Conservation (phyloP, 176 grass and related monocot genomes). For the Triticum turgidum region DNA sequence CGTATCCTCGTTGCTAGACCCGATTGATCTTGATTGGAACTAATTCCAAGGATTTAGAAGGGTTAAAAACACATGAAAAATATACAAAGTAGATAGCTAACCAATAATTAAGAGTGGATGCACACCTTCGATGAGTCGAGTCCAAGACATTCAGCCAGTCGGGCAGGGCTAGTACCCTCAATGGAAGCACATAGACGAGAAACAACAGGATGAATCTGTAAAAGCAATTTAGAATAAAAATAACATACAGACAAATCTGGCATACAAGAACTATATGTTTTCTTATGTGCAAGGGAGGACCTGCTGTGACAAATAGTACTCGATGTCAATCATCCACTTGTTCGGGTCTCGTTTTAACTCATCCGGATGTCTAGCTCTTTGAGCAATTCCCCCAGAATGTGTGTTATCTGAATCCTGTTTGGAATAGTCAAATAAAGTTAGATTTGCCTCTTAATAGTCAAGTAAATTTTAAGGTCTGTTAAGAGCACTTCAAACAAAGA, state of each 20-base stretch:
- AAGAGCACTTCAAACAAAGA: conserved; percentile 30
- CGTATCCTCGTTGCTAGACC: conserved; percentile 64
- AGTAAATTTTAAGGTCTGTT: conserved; percentile 21
- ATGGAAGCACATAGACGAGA: conserved; percentile 95
- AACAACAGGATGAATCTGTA: conserved; percentile 97
- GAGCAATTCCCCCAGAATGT: conserved; percentile 77
- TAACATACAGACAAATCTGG: neutral
- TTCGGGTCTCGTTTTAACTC: conserved; percentile 72
- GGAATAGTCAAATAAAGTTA: conserved; percentile 30
- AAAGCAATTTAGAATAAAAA: conserved; percentile 34
- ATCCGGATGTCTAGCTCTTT: conserved; percentile 94
- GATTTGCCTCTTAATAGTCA: neutral
- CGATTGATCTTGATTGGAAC: conserved; percentile 73
- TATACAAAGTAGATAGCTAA: neutral
- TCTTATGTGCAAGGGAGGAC: conserved; percentile 33
- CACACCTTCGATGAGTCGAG: conserved; percentile 96
- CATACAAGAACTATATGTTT: conserved; percentile 9
- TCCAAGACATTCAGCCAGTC: conserved; percentile 91
- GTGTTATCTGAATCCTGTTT: conserved; percentile 52
- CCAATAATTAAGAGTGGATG: neutral
- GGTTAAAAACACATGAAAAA: conserved; percentile 30
- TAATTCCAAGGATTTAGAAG: conserved; percentile 35
- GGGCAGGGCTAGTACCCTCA: conserved; percentile 93
- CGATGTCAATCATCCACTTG: conserved; percentile 90
- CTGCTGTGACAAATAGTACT: conserved; percentile 98